Base-by-base conservation (phyloP, 2,329 filamentous ascomycete genomes). In the Sordariomycetes sp. region DNA sequence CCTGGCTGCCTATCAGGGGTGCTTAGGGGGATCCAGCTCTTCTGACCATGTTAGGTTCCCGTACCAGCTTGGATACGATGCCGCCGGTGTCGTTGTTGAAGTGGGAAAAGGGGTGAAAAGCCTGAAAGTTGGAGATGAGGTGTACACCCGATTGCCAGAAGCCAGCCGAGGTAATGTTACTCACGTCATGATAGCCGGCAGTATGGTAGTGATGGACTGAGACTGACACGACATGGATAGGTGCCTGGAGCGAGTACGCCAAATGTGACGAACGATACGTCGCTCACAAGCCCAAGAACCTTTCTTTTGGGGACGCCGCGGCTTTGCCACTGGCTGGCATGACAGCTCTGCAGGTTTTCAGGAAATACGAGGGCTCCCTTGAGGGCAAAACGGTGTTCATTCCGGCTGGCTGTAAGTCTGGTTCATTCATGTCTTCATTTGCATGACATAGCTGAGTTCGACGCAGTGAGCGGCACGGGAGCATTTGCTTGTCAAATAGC, bases 1-100 rank as follows among this genome's bases (percentile, higher is more conserved):
- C 20, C 21, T 30, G 14, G n/a, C 29, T 17, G 29, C 15, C n/a
- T n/a, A 18, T 12, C 14, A 3, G n/a, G 8, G 14, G 15, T 18
- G n/a, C 8, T 21, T 21, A n/a, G 30, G 4, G 28, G 19, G 11
- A 15, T 12, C 8, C 14, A 32, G 21, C 12, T 16, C 19, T 30
- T 15, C 14, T 32, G 10, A 15, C 12, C 8, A 25, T 16, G 12
- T 14, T 15, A 36, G 34, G 10, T 64, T 66, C 29, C 63, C 63
- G 0, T 63, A 57, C 29, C 55, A 55, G 33, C 54, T 68, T 21
- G 64, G 63, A 21, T 61, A 59, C 38, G 63, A 68, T 39, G 46
- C 53, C 27, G 49, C 58, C 3, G 63, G 64, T 17, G 49, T 46
- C 3, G 54, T 68, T 8, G 42, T 46, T 1, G 54, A 54, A 3